Evolutionary conservation across 2,329 filamentous ascomycete species (phyloP).

Genomic region (Pleochaeta shiraiana): DNA sequence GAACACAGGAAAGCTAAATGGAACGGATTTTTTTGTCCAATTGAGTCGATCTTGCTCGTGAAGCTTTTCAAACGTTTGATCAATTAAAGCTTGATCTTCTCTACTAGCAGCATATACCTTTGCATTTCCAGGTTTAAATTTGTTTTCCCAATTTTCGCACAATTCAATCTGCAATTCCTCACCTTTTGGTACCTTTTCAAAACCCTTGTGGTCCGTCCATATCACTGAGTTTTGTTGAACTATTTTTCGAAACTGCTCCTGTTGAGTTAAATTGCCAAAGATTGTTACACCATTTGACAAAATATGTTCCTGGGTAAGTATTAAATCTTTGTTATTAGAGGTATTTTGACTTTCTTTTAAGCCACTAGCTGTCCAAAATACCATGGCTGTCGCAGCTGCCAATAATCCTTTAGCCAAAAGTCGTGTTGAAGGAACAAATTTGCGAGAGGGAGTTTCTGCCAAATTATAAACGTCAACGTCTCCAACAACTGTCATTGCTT

Average conservation of each 20-base stretch:
- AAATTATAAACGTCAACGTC: not conserved
- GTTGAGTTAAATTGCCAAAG: not conserved
- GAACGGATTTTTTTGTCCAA: not conserved
- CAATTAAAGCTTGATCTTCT: not conserved
- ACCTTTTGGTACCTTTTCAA: not conserved
- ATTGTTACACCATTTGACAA: not conserved
- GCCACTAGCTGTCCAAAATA: not conserved
- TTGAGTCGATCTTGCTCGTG: not conserved
- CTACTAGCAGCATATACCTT: not conserved
- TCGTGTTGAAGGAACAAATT: not conserved
- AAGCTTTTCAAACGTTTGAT: not conserved
- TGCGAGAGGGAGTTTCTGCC: not conserved
- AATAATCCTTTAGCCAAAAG: not conserved
- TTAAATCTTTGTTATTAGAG: not conserved
- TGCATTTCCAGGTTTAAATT: not conserved
- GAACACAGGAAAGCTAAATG: not conserved
- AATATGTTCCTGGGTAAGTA: not conserved
- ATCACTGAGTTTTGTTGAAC: not conserved
- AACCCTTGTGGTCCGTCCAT: not conserved
- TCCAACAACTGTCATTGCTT: not conserved
- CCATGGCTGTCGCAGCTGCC: constrained; percentile 1
- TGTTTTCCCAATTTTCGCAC: not conserved
- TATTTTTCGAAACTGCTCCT: not conserved
- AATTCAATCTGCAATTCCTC: too few species aligned
- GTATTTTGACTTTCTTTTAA: not conserved